These are phyloP conservation scores for Prunus davidiana DNA, from an alignment of 306 rosid genomes.

Conservation along the genomic window DNA sequence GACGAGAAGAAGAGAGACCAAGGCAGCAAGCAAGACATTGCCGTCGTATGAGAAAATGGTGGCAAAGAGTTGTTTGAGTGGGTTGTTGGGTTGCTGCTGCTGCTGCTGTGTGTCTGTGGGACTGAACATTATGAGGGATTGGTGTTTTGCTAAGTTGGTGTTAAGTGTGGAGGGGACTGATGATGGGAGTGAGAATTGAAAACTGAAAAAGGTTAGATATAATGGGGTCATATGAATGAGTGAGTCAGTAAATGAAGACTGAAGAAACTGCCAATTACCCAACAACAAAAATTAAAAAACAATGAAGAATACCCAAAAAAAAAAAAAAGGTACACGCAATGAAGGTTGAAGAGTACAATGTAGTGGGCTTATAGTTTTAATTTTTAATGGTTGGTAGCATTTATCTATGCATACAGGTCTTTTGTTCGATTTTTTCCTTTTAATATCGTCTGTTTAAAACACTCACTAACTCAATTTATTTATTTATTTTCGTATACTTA, in stretches of 20 bases:
- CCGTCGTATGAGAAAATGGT: conserved; percentile 69
- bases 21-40: conserved; percentile 81
- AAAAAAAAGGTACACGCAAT: too few species aligned
- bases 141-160: neutral
- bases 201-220: conserved; percentile 6
- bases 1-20: conserved; percentile 70
- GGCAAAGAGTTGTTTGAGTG: conserved; percentile 41
- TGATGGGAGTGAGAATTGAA: conserved; percentile 8
- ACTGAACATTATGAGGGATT: conserved; percentile 31
- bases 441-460: too few species aligned
- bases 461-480: too few species aligned
- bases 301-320: neutral
- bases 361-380: too few species aligned
- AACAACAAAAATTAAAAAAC: neutral
- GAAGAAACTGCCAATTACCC: neutral
- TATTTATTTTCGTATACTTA: too few species aligned
- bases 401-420: too few species aligned
- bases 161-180: neutral
- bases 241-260: neutral
- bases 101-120: conserved; percentile 26
- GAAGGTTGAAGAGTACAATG: too few species aligned
- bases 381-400: too few species aligned
- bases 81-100: conserved; percentile 9
- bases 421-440: too few species aligned
- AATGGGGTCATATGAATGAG: neutral